Base-by-base conservation (phyloP, 768 basidiomycete genomes). In the Podaxis sp. region DNA sequence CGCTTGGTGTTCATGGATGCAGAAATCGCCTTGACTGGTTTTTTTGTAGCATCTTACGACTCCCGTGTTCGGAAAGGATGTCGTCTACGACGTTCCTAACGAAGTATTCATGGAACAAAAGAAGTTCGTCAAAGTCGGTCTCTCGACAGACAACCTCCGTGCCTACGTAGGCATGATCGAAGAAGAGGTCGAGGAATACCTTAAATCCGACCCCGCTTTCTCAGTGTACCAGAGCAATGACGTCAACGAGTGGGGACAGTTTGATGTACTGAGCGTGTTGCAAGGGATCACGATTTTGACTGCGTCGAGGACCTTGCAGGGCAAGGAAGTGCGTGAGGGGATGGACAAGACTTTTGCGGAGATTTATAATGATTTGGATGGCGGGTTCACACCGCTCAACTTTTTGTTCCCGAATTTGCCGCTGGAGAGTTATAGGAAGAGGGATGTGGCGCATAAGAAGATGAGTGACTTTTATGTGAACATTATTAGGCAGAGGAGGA, bases 21-120 rank as follows among this genome's bases (percentile, higher is more conserved):
- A 24, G 9, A 26, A 48, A 4, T 2, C 5, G 7, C 13, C 24
- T 51, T 51, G 26, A n/a, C 1, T 9, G 33, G 39, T 57, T 2
- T 58, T 44, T 59, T 51, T 28, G 13, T 67, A 96, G 95, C 90
- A 92, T 71, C 77, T 96, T 51, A 96, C 95, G 0, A 96, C 91
- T 0, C 96, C 96, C 3, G 88, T 99, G 12, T 99, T 99, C 70
- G 97, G 97, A 51, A 95, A 94, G 71, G 96, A 93, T 52, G 97
- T 99, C 52, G 96, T 98, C 11, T 99, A 99, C 73, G 97, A 99
- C 69, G 88, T 93, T 56, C 96, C 97, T 36, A 99, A 99, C 74
- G 92, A 96, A 52, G 78, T 92, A 51, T 88, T 99, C 75, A 99
- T 99, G 96, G 95, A 99, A 70, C 97, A 99, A 75, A 99, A 99